Conservation (phyloP, 169 alveolate genomes). For the Eimeria tenella region DNA sequence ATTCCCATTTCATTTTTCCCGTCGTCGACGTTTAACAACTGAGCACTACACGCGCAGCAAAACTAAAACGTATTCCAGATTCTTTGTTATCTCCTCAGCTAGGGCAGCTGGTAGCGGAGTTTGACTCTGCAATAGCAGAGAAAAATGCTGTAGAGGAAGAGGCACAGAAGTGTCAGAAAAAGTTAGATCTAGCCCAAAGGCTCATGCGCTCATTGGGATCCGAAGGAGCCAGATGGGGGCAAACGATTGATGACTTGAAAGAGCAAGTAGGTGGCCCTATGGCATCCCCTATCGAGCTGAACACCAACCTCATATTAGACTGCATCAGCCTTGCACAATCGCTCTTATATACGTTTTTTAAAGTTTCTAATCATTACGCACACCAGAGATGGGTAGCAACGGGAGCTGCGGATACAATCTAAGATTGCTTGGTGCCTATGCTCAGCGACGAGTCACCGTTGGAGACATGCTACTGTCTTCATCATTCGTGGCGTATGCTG, state of each 20-base stretch:
- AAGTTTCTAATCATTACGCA: too few relatives aligned
- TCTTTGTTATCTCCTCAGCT: constrained; percentile 17
- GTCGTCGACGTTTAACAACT: too few relatives aligned
- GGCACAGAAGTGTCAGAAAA: constrained; percentile 94
- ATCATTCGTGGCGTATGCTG: constrained; percentile 96
- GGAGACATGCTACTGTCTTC: constrained; percentile 96
- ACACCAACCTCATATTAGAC: neutral
- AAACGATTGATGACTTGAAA: constrained; percentile 91
- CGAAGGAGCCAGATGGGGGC: constrained; percentile 96
- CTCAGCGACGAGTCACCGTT: constrained; percentile 89
- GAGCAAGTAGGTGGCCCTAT: constrained; percentile 79
- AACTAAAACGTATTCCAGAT: too few relatives aligned
- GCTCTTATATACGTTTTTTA: too few relatives aligned
- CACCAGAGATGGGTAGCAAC: too few relatives aligned
- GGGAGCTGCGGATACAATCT: too few relatives aligned
- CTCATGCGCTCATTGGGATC: constrained; percentile 94
- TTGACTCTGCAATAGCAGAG: constrained; percentile 95
- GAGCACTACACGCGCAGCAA: too few relatives aligned
- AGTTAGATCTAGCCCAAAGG: constrained; percentile 95
- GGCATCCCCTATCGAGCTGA: neutral
- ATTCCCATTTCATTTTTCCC: too few relatives aligned
- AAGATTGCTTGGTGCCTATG: neutral
- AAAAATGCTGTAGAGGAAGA: constrained; percentile 95
- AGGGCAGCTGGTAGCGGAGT: constrained; percentile 79
- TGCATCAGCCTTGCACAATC: too few relatives aligned